phyloP scores from a whole-genome alignment of 1,284 basidiomycete species.

The Apiotrichum gracile region DNA sequence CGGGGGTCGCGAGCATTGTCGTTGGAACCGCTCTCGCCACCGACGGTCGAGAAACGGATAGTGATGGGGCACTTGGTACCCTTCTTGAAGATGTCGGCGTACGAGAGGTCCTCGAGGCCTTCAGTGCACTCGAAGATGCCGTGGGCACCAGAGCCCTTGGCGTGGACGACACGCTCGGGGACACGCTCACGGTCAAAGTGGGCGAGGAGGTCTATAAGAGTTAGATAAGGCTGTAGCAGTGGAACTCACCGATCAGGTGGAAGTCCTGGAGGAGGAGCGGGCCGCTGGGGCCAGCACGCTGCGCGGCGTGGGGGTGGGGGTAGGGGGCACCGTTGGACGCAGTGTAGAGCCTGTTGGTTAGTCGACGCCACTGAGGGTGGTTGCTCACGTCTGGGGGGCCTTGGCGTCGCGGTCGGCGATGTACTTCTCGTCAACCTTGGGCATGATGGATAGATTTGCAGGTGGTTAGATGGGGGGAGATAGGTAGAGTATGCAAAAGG shows the following conservation, averaged over 20 bases:
- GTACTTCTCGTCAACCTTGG: no score
- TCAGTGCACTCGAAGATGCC: slow-evolving; percentile 86
- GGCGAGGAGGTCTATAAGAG: slow-evolving; percentile 52
- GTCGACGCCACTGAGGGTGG: no score
- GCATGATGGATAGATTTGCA: no score
- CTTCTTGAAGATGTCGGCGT: slow-evolving; percentile 65
- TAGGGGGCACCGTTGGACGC: slow-evolving; percentile 73
- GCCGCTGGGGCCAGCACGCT: slow-evolving; percentile 67
- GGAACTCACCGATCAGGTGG: slow-evolving; percentile 15
- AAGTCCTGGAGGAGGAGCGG: slow-evolving; percentile 71
- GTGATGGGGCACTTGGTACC: slow-evolving; percentile 58
- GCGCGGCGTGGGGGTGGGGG: slow-evolving; percentile 58
- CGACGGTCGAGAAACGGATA: slow-evolving; percentile 51
- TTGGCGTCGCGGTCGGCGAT: no score
- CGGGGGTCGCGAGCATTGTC: slow-evolving; percentile 83
- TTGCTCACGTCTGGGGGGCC: no score
- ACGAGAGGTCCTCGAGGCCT: slow-evolving; percentile 71
- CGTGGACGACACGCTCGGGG: slow-evolving; percentile 76
- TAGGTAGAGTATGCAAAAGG: no score
- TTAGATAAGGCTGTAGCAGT: background rate
- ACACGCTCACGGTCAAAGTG: slow-evolving; percentile 55
- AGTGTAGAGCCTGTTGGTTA: slow-evolving; percentile 57
- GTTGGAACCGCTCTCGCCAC: slow-evolving; percentile 73
- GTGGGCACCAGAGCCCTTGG: slow-evolving; percentile 66
- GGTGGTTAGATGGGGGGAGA: no score